phyloP scores from a whole-genome alignment of 2,329 filamentous ascomycete species.

The Emergomyces pasteurianus region DNA sequence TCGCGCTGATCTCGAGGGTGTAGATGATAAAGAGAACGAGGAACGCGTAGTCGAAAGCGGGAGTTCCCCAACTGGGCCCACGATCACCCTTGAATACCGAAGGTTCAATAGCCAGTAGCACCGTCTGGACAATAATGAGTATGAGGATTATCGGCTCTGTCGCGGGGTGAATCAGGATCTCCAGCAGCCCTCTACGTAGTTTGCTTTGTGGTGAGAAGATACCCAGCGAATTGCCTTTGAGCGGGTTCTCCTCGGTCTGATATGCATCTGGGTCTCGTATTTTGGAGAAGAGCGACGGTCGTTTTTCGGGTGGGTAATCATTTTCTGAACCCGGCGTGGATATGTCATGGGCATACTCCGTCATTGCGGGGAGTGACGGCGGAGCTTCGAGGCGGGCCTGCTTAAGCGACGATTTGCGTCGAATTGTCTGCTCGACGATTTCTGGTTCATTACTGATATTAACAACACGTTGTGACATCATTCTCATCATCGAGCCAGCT shows the following conservation, averaged over 20 bases:
- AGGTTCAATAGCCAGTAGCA: conserved; percentile 79
- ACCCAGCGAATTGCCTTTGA: conserved; percentile 75
- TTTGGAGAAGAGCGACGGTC: conserved; percentile 18
- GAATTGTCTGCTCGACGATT: conserved; percentile 59
- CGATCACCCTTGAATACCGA: conserved; percentile 55
- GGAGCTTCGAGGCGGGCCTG: conserved; percentile 42
- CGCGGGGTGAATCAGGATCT: conserved; percentile 72
- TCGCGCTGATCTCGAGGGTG: conserved; percentile 69
- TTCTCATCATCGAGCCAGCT: conserved; percentile 64
- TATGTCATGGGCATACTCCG: conserved; percentile 35
- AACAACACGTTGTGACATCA: conserved; percentile 94
- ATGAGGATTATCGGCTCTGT: conserved; percentile 79
- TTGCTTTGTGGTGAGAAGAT: conserved; percentile 70
- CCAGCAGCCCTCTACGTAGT: conserved; percentile 62
- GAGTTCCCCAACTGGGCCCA: conserved; percentile 49
- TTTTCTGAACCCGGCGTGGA: conserved; percentile 21
- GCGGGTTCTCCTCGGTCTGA: conserved; percentile 52
- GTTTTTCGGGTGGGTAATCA: conserved; percentile 27
- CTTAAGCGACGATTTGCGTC: conserved; percentile 43
- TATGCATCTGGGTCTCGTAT: conserved; percentile 18
- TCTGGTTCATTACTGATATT: conserved; percentile 93
- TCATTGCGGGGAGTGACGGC: conserved; percentile 37
- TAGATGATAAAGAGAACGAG: conserved; percentile 79
- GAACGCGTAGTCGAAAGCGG: conserved; percentile 63
- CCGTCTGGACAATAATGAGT: conserved; percentile 75